Percentiles rank a stretch among this genome's conserved stretches.
phyloP scores from a whole-genome alignment of 1,284 basidiomycete species.

The Heterobasidion parviporum region DNA sequence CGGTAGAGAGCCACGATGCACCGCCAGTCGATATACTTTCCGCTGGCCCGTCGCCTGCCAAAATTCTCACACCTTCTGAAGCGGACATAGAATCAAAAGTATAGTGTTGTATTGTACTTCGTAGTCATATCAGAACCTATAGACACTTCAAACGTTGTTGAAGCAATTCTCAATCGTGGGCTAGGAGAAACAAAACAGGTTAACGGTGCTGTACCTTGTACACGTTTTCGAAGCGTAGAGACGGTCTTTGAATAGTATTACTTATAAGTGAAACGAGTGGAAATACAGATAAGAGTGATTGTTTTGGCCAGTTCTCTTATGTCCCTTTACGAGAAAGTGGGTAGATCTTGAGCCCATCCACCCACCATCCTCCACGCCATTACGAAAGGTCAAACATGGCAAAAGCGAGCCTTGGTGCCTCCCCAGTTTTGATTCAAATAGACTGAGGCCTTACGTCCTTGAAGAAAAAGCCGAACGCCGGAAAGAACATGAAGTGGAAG shows the following conservation, averaged over 20 bases:
- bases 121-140: background rate
- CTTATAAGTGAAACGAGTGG: background rate
- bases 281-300: background rate
- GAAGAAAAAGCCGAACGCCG: background rate
- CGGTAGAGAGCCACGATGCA: background rate
- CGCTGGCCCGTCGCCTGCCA: background rate
- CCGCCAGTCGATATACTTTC: background rate
- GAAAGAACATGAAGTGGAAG: background rate
- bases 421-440: background rate
- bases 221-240: slow-evolving; percentile 1
- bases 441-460: background rate
- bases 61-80: background rate
- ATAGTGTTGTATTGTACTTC: background rate
- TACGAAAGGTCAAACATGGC: background rate
- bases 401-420: background rate
- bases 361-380: background rate
- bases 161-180: too few relatives aligned
- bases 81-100: background rate
- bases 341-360: background rate
- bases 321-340: background rate
- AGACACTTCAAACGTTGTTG: background rate
- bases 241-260: background rate
- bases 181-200: too few relatives aligned
- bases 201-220: background rate
- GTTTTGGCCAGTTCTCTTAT: background rate